A percentile compares a stretch with the other conserved stretches of the same genome.
These are phyloP conservation scores for Sphagnum contortum DNA, from an alignment of 225 moss, liverwort and hornwort genomes.

Conservation along the genomic window DNA sequence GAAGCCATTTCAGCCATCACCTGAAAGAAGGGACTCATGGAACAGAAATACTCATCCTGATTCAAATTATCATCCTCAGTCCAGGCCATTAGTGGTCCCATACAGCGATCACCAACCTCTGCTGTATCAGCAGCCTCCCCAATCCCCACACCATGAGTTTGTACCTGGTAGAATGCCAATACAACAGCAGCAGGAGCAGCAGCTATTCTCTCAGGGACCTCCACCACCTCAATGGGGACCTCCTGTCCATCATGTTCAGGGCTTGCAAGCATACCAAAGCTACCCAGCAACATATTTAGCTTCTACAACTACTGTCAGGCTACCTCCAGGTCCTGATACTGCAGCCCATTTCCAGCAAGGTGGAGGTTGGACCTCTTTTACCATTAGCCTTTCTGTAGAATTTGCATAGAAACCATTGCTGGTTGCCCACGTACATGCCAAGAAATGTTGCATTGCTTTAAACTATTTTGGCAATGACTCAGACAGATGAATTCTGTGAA, in stretches of 20 bases:
- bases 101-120: conserved; percentile 42
- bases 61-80: conserved; percentile 27
- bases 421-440: not conserved
- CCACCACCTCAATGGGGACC: conserved; percentile 41
- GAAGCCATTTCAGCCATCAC: conserved; percentile 52
- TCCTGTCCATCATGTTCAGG: conserved; percentile 36
- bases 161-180: conserved; percentile 34
- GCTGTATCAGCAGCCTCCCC: conserved; percentile 13
- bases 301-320: conserved; percentile 20
- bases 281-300: conserved; percentile 31
- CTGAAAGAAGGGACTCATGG: conserved; percentile 51
- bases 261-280: conserved; percentile 24
- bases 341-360: conserved; percentile 1
- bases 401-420: not conserved
- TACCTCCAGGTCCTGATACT: conserved; percentile 16
- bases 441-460: too few relatives aligned
- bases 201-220: conserved; percentile 48
- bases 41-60: conserved; percentile 47
- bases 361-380: conserved; percentile 5
- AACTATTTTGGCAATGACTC: not conserved
- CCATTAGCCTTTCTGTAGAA: not conserved
- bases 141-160: conserved; percentile 37
- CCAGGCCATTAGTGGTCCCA: conserved; percentile 31
- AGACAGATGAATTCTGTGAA: not conserved
- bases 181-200: conserved; percentile 34